A percentile compares a stretch with the other conserved stretches of the same genome.
phyloP scores from a whole-genome alignment of 805 yeast species.

The Maudiozyma pseudohumilis region DNA sequence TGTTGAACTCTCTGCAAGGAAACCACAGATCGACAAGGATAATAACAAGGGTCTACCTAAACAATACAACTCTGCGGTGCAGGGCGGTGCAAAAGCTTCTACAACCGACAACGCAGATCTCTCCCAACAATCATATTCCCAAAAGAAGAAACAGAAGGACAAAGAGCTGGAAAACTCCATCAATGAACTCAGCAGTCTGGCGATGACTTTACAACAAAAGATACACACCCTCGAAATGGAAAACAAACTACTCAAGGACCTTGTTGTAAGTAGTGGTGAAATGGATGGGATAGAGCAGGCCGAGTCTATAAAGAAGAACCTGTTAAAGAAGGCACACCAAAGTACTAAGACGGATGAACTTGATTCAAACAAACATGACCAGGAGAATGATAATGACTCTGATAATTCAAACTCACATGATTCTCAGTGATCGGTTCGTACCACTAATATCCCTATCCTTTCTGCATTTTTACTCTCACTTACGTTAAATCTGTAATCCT shows the following conservation, averaged over 20 bases:
- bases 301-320: conserved; percentile 34
- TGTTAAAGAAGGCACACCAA: conserved; percentile 2
- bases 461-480: too few species aligned
- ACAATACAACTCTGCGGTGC: too few species aligned
- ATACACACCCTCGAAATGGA: conserved; percentile 88
- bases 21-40: too few species aligned
- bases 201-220: conserved; percentile 56
- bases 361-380: background rate
- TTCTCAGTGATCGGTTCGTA: too few species aligned
- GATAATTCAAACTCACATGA: too few species aligned
- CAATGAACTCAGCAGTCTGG: conserved; percentile 59
- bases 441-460: too few species aligned
- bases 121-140: conserved; percentile 1
- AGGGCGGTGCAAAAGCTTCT: too few species aligned
- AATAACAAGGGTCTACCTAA: too few species aligned
- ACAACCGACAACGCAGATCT: too few species aligned
- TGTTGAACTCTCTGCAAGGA: too few species aligned
- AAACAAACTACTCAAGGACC: conserved; percentile 69
- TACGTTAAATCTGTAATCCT: too few species aligned
- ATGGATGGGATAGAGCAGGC: conserved; percentile 42
- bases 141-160: conserved; percentile 81
- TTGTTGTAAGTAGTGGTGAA: conserved; percentile 55
- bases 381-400: background rate
- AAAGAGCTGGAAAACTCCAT: conserved; percentile 79
- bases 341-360: background rate